A percentile compares a stretch with the other conserved stretches of the same genome.
Conservation (phyloP, 2,329 filamentous ascomycete genomes). For the Hypomyces rosellus region DNA sequence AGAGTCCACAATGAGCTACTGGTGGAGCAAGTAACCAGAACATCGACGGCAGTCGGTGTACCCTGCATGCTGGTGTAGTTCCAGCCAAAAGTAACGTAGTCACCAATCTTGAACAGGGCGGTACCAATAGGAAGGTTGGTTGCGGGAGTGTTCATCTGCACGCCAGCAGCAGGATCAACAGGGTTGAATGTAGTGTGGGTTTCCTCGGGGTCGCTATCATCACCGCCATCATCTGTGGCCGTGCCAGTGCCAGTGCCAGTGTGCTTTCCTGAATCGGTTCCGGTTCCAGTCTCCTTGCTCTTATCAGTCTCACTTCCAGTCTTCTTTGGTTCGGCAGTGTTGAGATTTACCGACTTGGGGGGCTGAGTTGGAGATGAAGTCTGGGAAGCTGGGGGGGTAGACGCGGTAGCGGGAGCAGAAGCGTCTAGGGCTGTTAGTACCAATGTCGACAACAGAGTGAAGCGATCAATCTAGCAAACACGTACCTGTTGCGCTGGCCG, state of each 20-base stretch:
- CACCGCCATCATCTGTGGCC: slow-evolving; percentile 20
- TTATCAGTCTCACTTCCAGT: slow-evolving; percentile 6
- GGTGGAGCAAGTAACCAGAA: slow-evolving; percentile 50
- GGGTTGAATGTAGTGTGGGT: slow-evolving; percentile 38
- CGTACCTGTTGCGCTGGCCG: slow-evolving; percentile 12
- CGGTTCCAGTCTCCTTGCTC: slow-evolving; percentile 12
- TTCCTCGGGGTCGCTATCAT: slow-evolving; percentile 18
- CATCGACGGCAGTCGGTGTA: slow-evolving; percentile 54
- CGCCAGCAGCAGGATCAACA: slow-evolving; percentile 42
- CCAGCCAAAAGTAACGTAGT: slow-evolving; percentile 55
- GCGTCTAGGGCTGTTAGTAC: neutral
- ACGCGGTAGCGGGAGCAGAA: neutral
- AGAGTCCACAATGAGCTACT: slow-evolving; percentile 53
- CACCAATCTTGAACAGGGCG: slow-evolving; percentile 54
- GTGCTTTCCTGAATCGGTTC: no score
- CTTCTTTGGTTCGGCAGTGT: slow-evolving; percentile 30
- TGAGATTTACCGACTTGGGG: slow-evolving; percentile 32
- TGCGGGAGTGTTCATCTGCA: slow-evolving; percentile 48
- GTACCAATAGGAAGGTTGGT: slow-evolving; percentile 35
- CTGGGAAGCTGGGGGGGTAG: neutral
- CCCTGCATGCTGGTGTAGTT: slow-evolving; percentile 58
- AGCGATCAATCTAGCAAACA: neutral
- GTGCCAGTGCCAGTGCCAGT: slow-evolving; percentile 9
- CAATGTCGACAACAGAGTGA: neutral
- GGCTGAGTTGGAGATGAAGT: neutral